Evolutionary conservation across 1,284 basidiomycete species (phyloP).

Genomic region (Dichomitus squalens): DNA sequence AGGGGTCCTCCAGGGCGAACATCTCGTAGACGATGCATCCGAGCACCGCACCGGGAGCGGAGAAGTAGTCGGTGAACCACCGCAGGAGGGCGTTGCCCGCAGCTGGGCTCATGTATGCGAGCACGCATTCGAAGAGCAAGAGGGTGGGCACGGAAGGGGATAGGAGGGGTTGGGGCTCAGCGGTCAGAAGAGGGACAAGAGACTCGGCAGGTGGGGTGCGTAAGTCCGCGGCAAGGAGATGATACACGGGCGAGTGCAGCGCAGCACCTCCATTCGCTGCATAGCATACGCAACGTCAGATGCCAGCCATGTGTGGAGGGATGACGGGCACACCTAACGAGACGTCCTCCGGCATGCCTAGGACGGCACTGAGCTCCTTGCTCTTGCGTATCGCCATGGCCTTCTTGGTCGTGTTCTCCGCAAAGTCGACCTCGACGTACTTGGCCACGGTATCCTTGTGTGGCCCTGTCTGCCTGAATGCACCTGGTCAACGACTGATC

Average conservation of each 20-base stretch:
- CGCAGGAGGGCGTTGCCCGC: constrained; percentile 62
- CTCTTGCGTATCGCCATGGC: constrained; percentile 80
- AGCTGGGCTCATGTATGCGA: constrained; percentile 81
- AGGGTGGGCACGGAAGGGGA: constrained; percentile 75
- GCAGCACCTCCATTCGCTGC: constrained; percentile 71
- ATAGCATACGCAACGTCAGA: neutral
- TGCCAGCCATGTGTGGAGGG: neutral
- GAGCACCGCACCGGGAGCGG: constrained; percentile 33
- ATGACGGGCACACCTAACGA: constrained; percentile 41
- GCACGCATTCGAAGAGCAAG: constrained; percentile 88
- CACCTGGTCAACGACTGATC: constrained; percentile 2
- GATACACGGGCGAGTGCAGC: constrained; percentile 68
- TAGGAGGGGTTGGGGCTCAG: constrained; percentile 44
- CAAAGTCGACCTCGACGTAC: constrained; percentile 93
- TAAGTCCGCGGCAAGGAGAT: constrained; percentile 78
- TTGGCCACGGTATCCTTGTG: constrained; percentile 48
- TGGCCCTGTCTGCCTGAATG: constrained; percentile 50
- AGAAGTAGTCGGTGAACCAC: constrained; percentile 74
- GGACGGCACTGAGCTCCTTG: constrained; percentile 52
- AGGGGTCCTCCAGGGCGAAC: constrained; percentile 82
- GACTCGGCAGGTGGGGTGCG: constrained; percentile 51
- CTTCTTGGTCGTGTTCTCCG: constrained; percentile 83
- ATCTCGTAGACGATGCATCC: constrained; percentile 86
- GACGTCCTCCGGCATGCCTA: constrained; percentile 53
- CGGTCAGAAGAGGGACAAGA: constrained; percentile 41